Conservation (phyloP, 2,329 filamentous ascomycete species). For the Tricladium varicosporioides region DNA sequence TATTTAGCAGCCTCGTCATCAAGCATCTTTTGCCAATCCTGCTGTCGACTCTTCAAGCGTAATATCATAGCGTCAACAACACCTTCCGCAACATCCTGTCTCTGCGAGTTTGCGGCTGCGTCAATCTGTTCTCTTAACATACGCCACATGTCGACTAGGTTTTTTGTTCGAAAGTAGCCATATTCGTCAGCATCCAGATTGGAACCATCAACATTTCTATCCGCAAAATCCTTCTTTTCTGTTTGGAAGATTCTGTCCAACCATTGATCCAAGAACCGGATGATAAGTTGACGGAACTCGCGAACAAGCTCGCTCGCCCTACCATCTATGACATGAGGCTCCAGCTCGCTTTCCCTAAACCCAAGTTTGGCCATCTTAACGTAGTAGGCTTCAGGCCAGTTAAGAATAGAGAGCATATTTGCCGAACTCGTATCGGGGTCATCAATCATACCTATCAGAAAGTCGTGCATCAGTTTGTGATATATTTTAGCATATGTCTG, state of each 20-base stretch:
- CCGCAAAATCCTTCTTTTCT: constrained; percentile 77
- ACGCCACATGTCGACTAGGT: constrained; percentile 91
- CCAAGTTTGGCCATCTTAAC: constrained; percentile 92
- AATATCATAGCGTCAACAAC: constrained; percentile 96
- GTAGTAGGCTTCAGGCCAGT: constrained; percentile 96
- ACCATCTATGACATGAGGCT: constrained; percentile 85
- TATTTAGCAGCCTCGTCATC: constrained; percentile 81
- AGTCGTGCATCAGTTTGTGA: constrained; percentile 93
- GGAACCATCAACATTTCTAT: constrained; percentile 68
- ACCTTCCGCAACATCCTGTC: constrained; percentile 88
- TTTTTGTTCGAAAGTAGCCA: constrained; percentile 88
- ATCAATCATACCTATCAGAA: constrained; percentile 78
- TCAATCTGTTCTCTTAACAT: constrained; percentile 94
- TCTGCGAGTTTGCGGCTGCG: constrained; percentile 79
- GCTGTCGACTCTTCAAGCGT: constrained; percentile 77
- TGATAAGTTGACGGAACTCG: constrained; percentile 92
- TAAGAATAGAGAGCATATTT: constrained; percentile 86
- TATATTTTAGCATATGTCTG: constrained; percentile 89
- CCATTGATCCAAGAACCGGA: constrained; percentile 95
- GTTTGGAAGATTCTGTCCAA: constrained; percentile 87
- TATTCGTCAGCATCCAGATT: constrained; percentile 86
- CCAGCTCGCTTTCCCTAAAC: constrained; percentile 71
- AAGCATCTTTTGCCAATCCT: constrained; percentile 82
- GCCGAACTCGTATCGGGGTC: constrained; percentile 81
- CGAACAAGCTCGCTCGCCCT: constrained; percentile 86